Percentiles rank a stretch among this genome's conserved stretches.
These are phyloP conservation scores for Aureobasidium sp. DNA, from an alignment of 2,329 filamentous ascomycete genomes.

Conservation along the genomic window DNA sequence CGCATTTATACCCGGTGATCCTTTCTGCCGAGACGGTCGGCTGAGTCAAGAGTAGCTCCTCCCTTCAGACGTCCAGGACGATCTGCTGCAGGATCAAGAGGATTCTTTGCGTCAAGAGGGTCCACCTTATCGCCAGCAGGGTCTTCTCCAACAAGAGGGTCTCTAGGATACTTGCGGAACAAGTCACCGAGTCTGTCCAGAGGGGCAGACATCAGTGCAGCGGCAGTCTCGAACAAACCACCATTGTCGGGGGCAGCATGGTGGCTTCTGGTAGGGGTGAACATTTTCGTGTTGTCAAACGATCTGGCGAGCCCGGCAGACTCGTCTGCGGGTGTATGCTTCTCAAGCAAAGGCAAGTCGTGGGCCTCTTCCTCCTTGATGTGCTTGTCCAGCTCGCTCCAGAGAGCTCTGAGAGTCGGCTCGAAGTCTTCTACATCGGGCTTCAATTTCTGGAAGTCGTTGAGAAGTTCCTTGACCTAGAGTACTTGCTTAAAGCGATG, in stretches of 20 bases:
- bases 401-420: constrained; percentile 10
- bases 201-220: constrained; percentile 47
- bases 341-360: constrained; percentile 14
- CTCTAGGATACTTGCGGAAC: constrained; percentile 45
- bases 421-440: constrained; percentile 9
- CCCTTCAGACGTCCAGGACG: too few relatives aligned
- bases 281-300: constrained; percentile 13
- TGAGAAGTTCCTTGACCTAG: constrained; percentile 16
- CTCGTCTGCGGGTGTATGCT: constrained; percentile 6
- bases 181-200: constrained; percentile 49
- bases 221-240: constrained; percentile 49
- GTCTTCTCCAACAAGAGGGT: too few relatives aligned
- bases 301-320: neutral
- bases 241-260: constrained; percentile 8
- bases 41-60: too few relatives aligned
- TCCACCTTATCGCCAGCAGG: too few relatives aligned
- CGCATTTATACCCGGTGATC: too few relatives aligned
- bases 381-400: constrained; percentile 10
- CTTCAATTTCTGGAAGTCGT: constrained; percentile 12
- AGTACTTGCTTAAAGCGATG: neutral
- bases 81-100: too few relatives aligned
- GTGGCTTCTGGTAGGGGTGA: constrained; percentile 13
- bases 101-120: too few relatives aligned
- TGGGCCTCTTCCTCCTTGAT: constrained; percentile 15
- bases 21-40: too few relatives aligned